Base-by-base conservation (phyloP, 1,284 basidiomycete species). In the Porodaedalea pini region DNA sequence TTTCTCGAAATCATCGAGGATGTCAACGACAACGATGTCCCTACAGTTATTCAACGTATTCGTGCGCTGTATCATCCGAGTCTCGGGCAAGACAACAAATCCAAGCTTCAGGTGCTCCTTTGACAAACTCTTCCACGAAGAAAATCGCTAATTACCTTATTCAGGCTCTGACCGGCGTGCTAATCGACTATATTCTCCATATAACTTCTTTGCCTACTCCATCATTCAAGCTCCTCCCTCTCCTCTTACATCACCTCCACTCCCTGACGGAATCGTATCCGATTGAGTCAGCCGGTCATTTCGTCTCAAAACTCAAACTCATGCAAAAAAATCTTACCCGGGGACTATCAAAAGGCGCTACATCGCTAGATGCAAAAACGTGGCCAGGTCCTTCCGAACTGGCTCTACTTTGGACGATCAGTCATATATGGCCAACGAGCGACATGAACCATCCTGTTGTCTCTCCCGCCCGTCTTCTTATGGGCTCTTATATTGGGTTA, bases 251-350 rank as follows among this genome's bases (percentile, higher is more conserved):
- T 4, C 94, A 97, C 64, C 76, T 99, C 54, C 83, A 82, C 62
- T 80, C 88, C 11, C 83, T 99, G 43, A 84, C 88, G 31, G 85
- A 86, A 65, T 76, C 86, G 19, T 96, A 95, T 72, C 92, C 96
- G 0, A 79, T 89, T 54, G 81, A 86, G 43, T 81, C 88, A 3
- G 92, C 95, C 0, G 80, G 85, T 50, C 82, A 87, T 67, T 94
- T 95, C 70, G 82, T 90, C 59, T 74, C 81, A 50, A 98, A 98
- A 72, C 79, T 99, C 45, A 75, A 80, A 0, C 72, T 98, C 8
- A 97, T 98, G 92, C 88, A 98, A 71, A 94, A 94, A 74, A 98
- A 98, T 70, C 83, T 99, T 50, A 85, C 85, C 56, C 85, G 86
- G 4, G 95, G 94, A 4, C 76, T 99, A 5, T 80, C 86, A 2